These are phyloP conservation scores for Xylaria sp. DNA, from an alignment of 2,329 filamentous ascomycete species.

Conservation along the genomic window DNA sequence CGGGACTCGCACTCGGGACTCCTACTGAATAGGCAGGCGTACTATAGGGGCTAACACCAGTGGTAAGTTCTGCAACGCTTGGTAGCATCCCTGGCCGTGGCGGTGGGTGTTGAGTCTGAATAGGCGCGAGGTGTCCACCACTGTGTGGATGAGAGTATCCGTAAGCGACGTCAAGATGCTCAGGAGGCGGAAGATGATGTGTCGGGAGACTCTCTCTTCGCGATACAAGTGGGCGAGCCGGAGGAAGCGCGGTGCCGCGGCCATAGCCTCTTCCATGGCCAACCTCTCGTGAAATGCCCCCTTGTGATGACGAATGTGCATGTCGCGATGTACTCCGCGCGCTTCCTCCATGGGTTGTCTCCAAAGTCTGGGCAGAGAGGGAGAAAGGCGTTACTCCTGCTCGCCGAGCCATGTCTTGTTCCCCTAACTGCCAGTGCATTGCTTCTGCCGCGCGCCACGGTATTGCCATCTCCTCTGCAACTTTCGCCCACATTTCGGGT, in stretches of 20 bases:
- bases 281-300: conserved; percentile 57
- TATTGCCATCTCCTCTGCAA: conserved; percentile 93
- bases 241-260: conserved; percentile 37
- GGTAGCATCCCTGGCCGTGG: conserved; percentile 63
- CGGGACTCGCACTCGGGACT: conserved; percentile 53
- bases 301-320: conserved; percentile 60
- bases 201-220: conserved; percentile 56
- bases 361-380: conserved; percentile 67
- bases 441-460: conserved; percentile 96
- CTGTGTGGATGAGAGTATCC: conserved; percentile 51
- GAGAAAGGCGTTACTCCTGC: conserved; percentile 91
- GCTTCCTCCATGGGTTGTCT: conserved; percentile 55
- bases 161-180: conserved; percentile 38
- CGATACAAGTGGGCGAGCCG: conserved; percentile 52
- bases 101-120: conserved; percentile 58
- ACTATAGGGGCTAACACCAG: conserved; percentile 70
- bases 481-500: conserved; percentile 96
- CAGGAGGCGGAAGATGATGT: conserved; percentile 47
- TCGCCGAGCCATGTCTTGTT: conserved; percentile 91
- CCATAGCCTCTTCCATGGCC: conserved; percentile 54
- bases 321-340: conserved; percentile 54
- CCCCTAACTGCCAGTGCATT: conserved; percentile 98
- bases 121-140: conserved; percentile 62
- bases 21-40: conserved; percentile 65
- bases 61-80: conserved; percentile 71